Base-by-base conservation (phyloP, 106 monocot genomes). In the Acorus gramineus region DNA sequence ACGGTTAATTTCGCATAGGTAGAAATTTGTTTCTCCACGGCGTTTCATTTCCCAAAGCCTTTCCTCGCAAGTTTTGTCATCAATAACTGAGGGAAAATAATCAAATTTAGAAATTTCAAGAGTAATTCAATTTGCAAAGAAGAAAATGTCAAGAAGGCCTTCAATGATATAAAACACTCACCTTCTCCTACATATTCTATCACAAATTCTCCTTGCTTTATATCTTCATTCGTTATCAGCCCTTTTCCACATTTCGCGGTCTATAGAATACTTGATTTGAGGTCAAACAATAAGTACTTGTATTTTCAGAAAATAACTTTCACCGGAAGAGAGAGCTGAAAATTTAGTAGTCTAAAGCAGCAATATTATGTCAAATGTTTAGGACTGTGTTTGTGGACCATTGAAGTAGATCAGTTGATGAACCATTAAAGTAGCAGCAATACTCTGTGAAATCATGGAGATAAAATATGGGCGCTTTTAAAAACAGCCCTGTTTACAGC, bases 181-280 rank as follows among this genome's bases (percentile, higher is more conserved):
- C 96, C 91, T 98, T 98, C 96, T 56, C 96, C 96, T 8, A 98
- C 96, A 78, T 98, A 98, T 60, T 98, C 91, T 46, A 91, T 85
- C 43, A 91, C 80, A 76, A 98, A 98, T 62, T 98, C 96, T 59
- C 96, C 96, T 77, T 77, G 80, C 42, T 69, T 83, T 69, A 98
- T 98, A 66, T 85, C 87, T 68, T 98, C 96, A 47, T 91, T 85
- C 46, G 87, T 78, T 56, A 85, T 73, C 49, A 98, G 13, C 2
- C 96, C 96, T 50, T 69, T 67, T 63, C 96, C 96, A 67, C 96
- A 98, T 69, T 88, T 91, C 76, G 85, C 78, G 52, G 96, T 98
- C 96, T 98, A 76, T 48, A 76, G 59, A n/a, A 71, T 51, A 83
- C 49, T 69, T 56, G 14, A 42, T 11, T 47, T 60, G 11, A 63